Conservation (phyloP, 1,284 basidiomycete species). For the Cutaneotrichosporon sp. region DNA sequence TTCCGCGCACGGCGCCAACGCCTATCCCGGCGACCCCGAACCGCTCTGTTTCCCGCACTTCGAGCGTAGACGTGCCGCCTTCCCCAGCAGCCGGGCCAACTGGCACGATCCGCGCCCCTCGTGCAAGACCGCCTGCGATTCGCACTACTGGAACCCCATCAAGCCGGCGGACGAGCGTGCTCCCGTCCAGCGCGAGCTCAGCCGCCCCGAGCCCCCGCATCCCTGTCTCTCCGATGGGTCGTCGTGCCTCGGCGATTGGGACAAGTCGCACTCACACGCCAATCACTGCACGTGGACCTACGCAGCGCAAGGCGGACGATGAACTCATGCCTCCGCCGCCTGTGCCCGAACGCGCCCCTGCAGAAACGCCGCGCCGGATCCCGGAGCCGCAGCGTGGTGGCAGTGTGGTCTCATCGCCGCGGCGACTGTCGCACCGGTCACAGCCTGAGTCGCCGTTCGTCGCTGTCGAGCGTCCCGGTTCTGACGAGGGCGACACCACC, state of each 20-base stretch:
- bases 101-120: not conserved
- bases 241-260: not conserved
- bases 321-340: constrained; percentile 8
- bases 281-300: not conserved
- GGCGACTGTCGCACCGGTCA: not conserved
- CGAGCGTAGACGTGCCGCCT: not conserved
- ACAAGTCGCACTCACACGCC: constrained; percentile 1
- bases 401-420: not conserved
- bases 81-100: not conserved
- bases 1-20: not conserved
- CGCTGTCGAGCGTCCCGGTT: not conserved
- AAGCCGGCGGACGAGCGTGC: not conserved
- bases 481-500: not conserved
- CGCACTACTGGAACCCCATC: not conserved
- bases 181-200: not conserved
- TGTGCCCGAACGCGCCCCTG: not conserved
- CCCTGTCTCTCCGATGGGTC: not conserved
- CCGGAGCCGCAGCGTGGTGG: not conserved
- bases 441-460: not conserved
- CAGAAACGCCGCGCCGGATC: not conserved
- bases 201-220: not conserved
- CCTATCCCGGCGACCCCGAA: not conserved
- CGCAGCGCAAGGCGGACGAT: not conserved
- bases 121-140: not conserved
- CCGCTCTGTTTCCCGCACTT: not conserved